Evolutionary conservation across 306 rosid genomes (phyloP).

Genomic region (Luffa acutangula): DNA sequence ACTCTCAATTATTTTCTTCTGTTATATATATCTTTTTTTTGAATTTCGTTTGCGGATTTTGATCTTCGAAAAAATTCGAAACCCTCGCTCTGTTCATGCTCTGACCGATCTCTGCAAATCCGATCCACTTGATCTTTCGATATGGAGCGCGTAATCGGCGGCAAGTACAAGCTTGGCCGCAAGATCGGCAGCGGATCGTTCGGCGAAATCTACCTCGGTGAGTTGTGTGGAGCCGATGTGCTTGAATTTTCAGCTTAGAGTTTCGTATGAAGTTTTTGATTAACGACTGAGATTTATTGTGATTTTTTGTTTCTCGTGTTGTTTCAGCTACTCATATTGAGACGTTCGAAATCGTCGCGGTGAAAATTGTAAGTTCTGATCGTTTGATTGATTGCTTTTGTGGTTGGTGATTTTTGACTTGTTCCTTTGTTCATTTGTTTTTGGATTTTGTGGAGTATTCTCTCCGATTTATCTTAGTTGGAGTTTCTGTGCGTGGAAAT

Average conservation of each 20-base stretch:
- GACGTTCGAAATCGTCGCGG: slow-evolving; percentile 87
- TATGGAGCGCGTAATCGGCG: slow-evolving; percentile 83
- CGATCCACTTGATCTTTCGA: slow-evolving; percentile 14
- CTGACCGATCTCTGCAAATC: slow-evolving; percentile 17
- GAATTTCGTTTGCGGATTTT: not conserved
- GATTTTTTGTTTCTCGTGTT: not conserved
- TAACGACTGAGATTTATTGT: not conserved
- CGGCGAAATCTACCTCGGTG: slow-evolving; percentile 92
- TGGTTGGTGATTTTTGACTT: not conserved
- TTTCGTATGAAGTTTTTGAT: not conserved
- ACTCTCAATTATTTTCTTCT: not conserved
- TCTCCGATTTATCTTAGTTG: not conserved
- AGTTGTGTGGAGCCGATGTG: not conserved
- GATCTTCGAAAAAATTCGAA: slow-evolving; percentile 4
- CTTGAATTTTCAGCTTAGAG: slow-evolving; percentile 11
- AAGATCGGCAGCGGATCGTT: slow-evolving; percentile 99
- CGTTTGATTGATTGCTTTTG: not conserved
- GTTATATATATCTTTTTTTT: not conserved
- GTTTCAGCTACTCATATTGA: slow-evolving; percentile 78
- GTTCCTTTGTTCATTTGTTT: not conserved
- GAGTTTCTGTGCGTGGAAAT: not conserved
- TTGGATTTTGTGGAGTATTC: not conserved
- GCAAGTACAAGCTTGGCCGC: slow-evolving; percentile 82
- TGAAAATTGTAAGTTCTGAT: slow-evolving; percentile 64
- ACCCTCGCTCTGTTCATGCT: slow-evolving; percentile 19